Percentiles rank a stretch among this genome's conserved stretches.
phyloP scores from a whole-genome alignment of 2,329 filamentous ascomycete genomes.

The Aureobasidium pullulans region DNA sequence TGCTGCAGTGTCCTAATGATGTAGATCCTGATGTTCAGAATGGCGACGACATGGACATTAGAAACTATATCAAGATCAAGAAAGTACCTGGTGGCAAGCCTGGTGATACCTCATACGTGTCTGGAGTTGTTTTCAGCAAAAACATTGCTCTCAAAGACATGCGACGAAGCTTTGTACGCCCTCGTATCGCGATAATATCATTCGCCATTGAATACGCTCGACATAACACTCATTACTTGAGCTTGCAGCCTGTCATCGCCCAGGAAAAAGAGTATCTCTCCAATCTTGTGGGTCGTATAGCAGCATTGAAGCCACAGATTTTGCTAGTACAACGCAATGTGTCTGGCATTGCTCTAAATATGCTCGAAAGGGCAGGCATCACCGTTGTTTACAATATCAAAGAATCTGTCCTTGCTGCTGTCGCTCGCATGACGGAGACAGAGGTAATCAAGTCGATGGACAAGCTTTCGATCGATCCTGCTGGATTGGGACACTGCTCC shows the following conservation, averaged over 20 bases:
- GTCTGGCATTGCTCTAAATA: slow-evolving; percentile 81
- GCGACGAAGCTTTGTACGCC: slow-evolving; percentile 75
- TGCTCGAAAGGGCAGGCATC: slow-evolving; percentile 80
- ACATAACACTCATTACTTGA: slow-evolving; percentile 95
- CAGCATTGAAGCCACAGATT: slow-evolving; percentile 74
- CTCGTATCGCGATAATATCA: slow-evolving; percentile 83
- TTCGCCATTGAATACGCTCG: slow-evolving; percentile 95
- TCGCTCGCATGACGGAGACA: slow-evolving; percentile 85
- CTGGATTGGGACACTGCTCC: slow-evolving; percentile 70
- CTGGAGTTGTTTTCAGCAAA: slow-evolving; percentile 94
- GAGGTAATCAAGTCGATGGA: slow-evolving; percentile 92
- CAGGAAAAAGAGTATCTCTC: slow-evolving; percentile 91
- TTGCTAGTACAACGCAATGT: slow-evolving; percentile 90
- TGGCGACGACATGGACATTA: slow-evolving; percentile 93
- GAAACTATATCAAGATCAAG: slow-evolving; percentile 95
- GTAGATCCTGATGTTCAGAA: slow-evolving; percentile 85
- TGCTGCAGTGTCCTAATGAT: slow-evolving; percentile 86
- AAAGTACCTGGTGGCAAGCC: slow-evolving; percentile 88
- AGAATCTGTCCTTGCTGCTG: slow-evolving; percentile 87
- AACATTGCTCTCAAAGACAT: slow-evolving; percentile 95
- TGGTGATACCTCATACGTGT: slow-evolving; percentile 90
- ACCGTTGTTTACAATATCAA: slow-evolving; percentile 97
- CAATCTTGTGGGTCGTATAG: slow-evolving; percentile 86
- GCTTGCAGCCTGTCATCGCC: slow-evolving; percentile 88
- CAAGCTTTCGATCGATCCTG: slow-evolving; percentile 70